A percentile compares a stretch with the other conserved stretches of the same genome.
Evolutionary conservation across 805 yeast genomes (phyloP).

Genomic region (Saccharomycopsis sp.): DNA sequence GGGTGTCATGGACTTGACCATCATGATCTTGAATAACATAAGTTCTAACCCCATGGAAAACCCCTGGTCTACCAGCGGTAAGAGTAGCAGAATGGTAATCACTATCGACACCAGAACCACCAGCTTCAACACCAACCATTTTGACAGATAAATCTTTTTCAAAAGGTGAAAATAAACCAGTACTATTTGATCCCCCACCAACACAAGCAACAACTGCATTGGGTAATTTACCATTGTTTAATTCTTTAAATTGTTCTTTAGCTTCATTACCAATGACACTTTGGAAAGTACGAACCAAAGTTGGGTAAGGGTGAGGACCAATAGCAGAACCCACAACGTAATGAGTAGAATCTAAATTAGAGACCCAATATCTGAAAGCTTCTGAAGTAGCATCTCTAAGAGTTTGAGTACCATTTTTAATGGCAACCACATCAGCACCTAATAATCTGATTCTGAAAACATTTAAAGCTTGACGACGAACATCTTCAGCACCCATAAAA

Average conservation of each 20-base stretch:
- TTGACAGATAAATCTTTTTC: conserved; percentile 70
- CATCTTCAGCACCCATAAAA: conserved; percentile 99
- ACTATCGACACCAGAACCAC: conserved; percentile 93
- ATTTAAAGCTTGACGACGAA: conserved; percentile 94
- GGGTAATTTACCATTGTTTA: conserved; percentile 77
- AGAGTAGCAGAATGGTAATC: conserved; percentile 89
- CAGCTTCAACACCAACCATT: conserved; percentile 94
- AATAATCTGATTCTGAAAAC: conserved; percentile 95
- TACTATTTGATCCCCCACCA: conserved; percentile 97
- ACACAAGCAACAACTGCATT: conserved; percentile 97
- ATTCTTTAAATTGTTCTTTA: conserved; percentile 73
- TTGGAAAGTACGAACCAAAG: conserved; percentile 96
- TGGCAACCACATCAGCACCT: conserved; percentile 93
- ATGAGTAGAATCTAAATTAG: conserved; percentile 76
- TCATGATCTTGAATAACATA: conserved; percentile 83
- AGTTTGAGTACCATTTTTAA: conserved; percentile 89
- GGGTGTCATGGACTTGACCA: conserved; percentile 97
- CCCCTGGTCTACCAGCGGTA: conserved; percentile 94
- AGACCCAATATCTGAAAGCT: conserved; percentile 94
- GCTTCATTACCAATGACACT: conserved; percentile 94
- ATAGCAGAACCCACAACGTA: conserved; percentile 97
- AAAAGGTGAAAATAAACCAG: conserved; percentile 94
- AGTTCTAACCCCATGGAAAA: conserved; percentile 95
- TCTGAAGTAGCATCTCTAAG: conserved; percentile 97
- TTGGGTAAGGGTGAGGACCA: conserved; percentile 99